Evolutionary conservation across 306 rosid species (phyloP).

Genomic region (Inga leiocalycina): DNA sequence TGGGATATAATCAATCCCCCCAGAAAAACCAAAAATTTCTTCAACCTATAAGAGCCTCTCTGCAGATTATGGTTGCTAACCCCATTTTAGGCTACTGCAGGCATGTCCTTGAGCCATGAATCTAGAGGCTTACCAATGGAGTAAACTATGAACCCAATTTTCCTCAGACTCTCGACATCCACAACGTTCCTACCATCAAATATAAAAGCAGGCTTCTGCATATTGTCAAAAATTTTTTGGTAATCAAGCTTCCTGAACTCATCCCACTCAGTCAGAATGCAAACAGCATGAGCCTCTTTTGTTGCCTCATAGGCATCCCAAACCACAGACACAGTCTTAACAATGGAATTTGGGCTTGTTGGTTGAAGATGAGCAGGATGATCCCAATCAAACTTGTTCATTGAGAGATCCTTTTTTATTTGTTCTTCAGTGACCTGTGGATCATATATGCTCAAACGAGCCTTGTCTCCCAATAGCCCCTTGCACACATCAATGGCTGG

Average conservation of each 20-base stretch:
- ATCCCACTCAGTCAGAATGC: slow-evolving; percentile 85
- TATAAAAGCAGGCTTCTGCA: slow-evolving; percentile 84
- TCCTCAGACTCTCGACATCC: slow-evolving; percentile 55
- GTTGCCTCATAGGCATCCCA: slow-evolving; percentile 78
- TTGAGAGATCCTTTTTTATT: slow-evolving; percentile 69
- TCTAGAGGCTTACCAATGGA: slow-evolving; percentile 82
- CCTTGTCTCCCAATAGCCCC: slow-evolving; percentile 77
- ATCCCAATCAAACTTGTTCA: slow-evolving; percentile 82
- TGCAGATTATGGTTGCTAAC: not conserved
- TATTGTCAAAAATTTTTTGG: slow-evolving; percentile 55
- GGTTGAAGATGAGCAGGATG: slow-evolving; percentile 85
- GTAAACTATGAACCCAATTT: slow-evolving; percentile 77
- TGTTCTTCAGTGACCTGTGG: slow-evolving; percentile 80
- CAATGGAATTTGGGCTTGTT: slow-evolving; percentile 53
- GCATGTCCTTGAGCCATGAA: slow-evolving; percentile 90
- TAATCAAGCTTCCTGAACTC: slow-evolving; percentile 70
- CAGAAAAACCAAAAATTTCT: not conserved
- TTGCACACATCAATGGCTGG: slow-evolving; percentile 85
- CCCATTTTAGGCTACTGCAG: slow-evolving; percentile 61
- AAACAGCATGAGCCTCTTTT: slow-evolving; percentile 69
- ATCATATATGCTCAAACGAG: slow-evolving; percentile 68
- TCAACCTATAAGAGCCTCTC: not conserved
- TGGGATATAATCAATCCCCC: slow-evolving; percentile 24
- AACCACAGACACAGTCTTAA: slow-evolving; percentile 60
- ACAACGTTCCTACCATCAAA: slow-evolving; percentile 78